These are phyloP conservation scores for Lecanosticta acicola DNA, from an alignment of 2,329 filamentous ascomycete genomes.

Conservation along the genomic window DNA sequence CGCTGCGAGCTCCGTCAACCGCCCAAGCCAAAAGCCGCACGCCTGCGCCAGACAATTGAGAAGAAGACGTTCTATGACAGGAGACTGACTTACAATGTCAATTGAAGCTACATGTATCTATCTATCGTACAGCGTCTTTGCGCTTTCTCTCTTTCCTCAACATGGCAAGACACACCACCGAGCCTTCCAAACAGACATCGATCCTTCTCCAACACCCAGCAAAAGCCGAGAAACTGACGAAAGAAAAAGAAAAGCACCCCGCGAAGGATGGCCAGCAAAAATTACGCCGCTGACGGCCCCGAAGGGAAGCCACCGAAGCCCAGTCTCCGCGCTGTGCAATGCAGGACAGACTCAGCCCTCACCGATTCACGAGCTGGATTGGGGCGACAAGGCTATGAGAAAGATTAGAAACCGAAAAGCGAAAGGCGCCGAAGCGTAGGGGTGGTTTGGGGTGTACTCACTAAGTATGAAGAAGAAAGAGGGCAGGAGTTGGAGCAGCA, in stretches of 20 bases:
- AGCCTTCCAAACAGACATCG: background rate
- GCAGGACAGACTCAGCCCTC: background rate
- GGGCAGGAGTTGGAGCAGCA: too few relatives aligned
- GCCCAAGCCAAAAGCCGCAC: too few relatives aligned
- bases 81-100: background rate
- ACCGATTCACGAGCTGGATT: conserved; percentile 3
- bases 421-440: background rate
- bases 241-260: background rate
- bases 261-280: conserved; percentile 7
- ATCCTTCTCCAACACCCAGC: conserved; percentile 1
- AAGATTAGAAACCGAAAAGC: background rate
- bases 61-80: too few relatives aligned
- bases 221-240: background rate
- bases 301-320: background rate
- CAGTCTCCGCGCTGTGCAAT: conserved; percentile 8
- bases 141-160: background rate
- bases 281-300: conserved; percentile 7
- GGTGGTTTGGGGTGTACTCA: background rate
- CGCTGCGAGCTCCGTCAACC: too few relatives aligned
- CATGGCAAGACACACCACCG: background rate
- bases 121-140: background rate
- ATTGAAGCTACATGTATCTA: background rate
- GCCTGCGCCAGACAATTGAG: too few relatives aligned
- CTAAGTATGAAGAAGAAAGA: too few relatives aligned
- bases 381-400: conserved; percentile 1